Percentiles rank a stretch among this genome's conserved stretches.
phyloP scores from a whole-genome alignment of 164 flowering plant species.

The Vitis cinerea region DNA sequence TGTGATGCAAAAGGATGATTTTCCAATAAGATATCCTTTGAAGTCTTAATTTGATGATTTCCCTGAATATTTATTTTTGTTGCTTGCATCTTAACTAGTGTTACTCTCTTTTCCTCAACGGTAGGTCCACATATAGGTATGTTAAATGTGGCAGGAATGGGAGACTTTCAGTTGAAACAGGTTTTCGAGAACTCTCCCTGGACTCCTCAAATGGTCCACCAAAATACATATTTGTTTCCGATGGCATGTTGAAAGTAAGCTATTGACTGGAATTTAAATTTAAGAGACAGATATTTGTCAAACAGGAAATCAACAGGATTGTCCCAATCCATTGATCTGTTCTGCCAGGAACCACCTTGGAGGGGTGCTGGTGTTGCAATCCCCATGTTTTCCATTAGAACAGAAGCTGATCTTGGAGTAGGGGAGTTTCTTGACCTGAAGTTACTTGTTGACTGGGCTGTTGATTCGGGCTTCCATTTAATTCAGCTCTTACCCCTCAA shows the following conservation, averaged over 20 bases:
- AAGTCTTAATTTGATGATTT: not conserved
- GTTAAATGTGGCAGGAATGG: slow-evolving; percentile 53
- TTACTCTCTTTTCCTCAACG: slow-evolving; percentile 44
- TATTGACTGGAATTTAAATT: not conserved
- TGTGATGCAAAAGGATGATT: slow-evolving; percentile 50
- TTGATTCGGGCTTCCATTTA: slow-evolving; percentile 85
- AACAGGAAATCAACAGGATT: not conserved
- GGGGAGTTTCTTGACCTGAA: slow-evolving; percentile 98
- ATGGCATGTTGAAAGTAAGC: slow-evolving; percentile 83
- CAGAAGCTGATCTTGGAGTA: slow-evolving; percentile 90
- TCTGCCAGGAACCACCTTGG: slow-evolving; percentile 85
- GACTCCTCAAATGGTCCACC: slow-evolving; percentile 46
- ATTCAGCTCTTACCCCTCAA: slow-evolving; percentile 97
- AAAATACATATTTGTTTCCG: slow-evolving; percentile 61
- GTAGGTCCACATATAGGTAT: slow-evolving; percentile 64
- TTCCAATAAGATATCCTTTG: slow-evolving; percentile 91
- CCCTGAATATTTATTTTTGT: not conserved
- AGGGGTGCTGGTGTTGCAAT: slow-evolving; percentile 94
- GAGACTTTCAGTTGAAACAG: slow-evolving; percentile 56
- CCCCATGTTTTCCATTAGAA: slow-evolving; percentile 91
- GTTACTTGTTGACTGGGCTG: slow-evolving; percentile 92
- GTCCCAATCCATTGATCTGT: slow-evolving; percentile 1
- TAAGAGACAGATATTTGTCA: not conserved
- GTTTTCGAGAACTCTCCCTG: slow-evolving; percentile 55
- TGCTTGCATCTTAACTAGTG: not conserved